Conservation (phyloP, 129 eudicot genomes). For the Pseudognaphalium luteoalbum region DNA sequence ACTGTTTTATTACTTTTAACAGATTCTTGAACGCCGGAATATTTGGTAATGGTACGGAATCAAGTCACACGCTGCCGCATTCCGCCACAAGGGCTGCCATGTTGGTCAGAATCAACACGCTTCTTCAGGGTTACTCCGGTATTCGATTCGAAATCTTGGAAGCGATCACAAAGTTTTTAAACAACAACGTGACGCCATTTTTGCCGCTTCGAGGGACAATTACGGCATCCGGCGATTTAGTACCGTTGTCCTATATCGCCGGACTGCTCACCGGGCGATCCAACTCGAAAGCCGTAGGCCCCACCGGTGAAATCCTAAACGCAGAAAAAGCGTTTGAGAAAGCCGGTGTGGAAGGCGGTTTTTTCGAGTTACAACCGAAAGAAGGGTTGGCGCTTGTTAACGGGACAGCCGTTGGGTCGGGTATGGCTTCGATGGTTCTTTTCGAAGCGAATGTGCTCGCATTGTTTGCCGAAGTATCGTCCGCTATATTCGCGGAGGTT, state of each 20-base stretch:
- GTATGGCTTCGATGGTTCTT: constrained; percentile 63
- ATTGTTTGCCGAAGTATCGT: constrained; percentile 50
- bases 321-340: constrained; percentile 40
- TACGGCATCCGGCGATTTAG: constrained; percentile 52
- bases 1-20: background rate
- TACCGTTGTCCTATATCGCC: constrained; percentile 49
- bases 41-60: constrained; percentile 38
- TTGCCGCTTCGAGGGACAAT: constrained; percentile 46
- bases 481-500: constrained; percentile 58
- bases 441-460: constrained; percentile 55
- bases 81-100: constrained; percentile 44
- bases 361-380: constrained; percentile 58
- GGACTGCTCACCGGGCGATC: constrained; percentile 47
- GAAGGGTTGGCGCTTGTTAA: constrained; percentile 64
- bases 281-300: constrained; percentile 52
- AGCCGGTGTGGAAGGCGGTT: constrained; percentile 44
- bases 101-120: constrained; percentile 42
- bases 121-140: constrained; percentile 46
- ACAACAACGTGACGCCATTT: constrained; percentile 36
- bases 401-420: constrained; percentile 67
- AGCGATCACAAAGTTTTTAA: constrained; percentile 34
- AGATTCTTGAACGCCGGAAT: constrained; percentile 46
- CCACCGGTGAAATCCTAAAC: constrained; percentile 38
- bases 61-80: constrained; percentile 39
- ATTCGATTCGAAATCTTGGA: constrained; percentile 44